Evolutionary conservation across 768 basidiomycete genomes (phyloP), one percentile per base, ranked within the genome.

Genomic region (Pleurotus cornucopiae): DNA sequence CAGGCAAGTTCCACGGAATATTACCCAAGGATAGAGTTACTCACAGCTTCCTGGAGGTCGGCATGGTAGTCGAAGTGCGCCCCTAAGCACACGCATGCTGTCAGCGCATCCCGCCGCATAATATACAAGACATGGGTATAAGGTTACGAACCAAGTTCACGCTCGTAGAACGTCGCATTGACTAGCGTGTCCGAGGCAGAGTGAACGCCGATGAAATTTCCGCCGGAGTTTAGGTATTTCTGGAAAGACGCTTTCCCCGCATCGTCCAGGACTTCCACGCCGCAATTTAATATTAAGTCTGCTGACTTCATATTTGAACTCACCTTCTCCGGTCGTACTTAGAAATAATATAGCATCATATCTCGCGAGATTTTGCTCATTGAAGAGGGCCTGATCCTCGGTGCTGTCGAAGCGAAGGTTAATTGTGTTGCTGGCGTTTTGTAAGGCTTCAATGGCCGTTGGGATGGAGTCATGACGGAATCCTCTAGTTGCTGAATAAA

Each of bases 381-480:
- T 86, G 69, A 91, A 90, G 58, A 69, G 67, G 0, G 61, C 60
- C 57, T 68, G 68, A 57, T 89, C 86, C 64, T 91, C 89, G 2
- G 87, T 85, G 55, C 82, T 75, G 48, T 83, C 81, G 57, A 91
- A 88, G 20, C 71, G 49, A 49, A 84, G 73, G 58, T 81, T 71
- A 55, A 84, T 78, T 0, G 68, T 63, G n/a, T 71, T 56, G 2
- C 75, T 76, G 20, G 71, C 74, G 1, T 71, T 65, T 55, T 77
- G 76, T 40, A 91, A 67, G 0, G 79, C 79, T 43, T 78, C 68
- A 23, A 88, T 80, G 3, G 88, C 87, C 1, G 82, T 80, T 0
- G 88, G 88, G 55, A 91, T 91, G 2, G 84, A 86, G 58, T 89
- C 88, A 62, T 91, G 89, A 57, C 87, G 73, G 66, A 79, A 91